Evolutionary conservation across 345 rosid species (phyloP), one percentile per base, ranked within the genome.

Genomic region (Acer yangbiense): DNA sequence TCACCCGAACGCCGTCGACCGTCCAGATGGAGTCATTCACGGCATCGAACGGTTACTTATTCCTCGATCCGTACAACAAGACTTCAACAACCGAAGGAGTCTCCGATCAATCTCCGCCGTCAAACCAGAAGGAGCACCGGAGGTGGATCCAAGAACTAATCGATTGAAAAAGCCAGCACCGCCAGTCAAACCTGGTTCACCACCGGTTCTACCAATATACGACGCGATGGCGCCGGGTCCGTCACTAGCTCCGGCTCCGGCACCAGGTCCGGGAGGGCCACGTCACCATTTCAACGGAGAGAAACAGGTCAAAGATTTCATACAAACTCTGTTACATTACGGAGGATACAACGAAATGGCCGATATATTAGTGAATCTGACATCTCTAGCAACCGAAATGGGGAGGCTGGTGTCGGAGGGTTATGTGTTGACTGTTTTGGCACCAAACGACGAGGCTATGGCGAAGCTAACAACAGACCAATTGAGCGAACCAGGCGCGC

Each of bases 321-420:
- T 89, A 55, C 81, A 84, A 23, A 89, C 90, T 3, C 81, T 89
- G 3, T 44, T 89, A 48, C 87, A 77, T 21, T 89, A 85, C 76
- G 88, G 92, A 2, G 92, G 89, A 6, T 87, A 89, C 81, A 89
- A 89, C 61, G 90, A 89, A 69, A 72, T 89, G 85, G 92, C 92
- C 1, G 92, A 89, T 79, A 82, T 87, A 23, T 61, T 89, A 1
- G 92, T 89, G 64, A 89, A 89, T 67, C 70, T 88, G 70, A 86
- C 91, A 10, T 87, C 92, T 12, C 61, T 89, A 3, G 90, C 92
- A 0, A 85, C 85, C 0, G 90, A 89, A 73, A 85, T 89, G 86
- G 92, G 88, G 16, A 79, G 83, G 20, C 63, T 89, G 0, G 90
- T 89, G 1, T 89, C 90, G 0, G 90, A 89, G 69, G 92, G 92